phyloP scores from a whole-genome alignment of 163 green algal species.

The Chloromonas sp. region DNA sequence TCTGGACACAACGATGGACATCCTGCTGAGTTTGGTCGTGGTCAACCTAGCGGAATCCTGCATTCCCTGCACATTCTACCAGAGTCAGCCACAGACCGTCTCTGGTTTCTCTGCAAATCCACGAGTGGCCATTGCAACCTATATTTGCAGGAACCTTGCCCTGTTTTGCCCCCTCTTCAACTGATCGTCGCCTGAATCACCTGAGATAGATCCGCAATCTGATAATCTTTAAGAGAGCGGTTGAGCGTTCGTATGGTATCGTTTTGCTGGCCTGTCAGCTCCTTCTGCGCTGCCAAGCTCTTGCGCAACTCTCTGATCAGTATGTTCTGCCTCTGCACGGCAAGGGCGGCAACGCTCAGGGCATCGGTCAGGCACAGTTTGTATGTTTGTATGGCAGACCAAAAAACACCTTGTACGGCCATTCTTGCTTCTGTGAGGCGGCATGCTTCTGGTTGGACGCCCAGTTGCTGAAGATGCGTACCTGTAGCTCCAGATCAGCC shows the following conservation, averaged over 20 bases:
- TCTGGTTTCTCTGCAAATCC: too few relatives aligned
- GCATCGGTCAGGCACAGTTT: not conserved
- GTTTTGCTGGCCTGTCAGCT: not conserved
- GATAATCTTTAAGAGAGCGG: not conserved
- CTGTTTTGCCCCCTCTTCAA: too few relatives aligned
- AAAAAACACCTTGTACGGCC: not conserved
- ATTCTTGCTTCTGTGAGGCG: too few relatives aligned
- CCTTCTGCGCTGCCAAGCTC: not conserved
- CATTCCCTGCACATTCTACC: too few relatives aligned
- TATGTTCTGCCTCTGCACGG: not conserved
- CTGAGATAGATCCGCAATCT: not conserved
- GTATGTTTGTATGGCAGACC: not conserved
- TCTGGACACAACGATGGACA: too few relatives aligned
- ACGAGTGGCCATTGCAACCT: too few relatives aligned
- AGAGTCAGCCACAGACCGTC: too few relatives aligned
- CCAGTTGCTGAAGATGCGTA: not conserved
- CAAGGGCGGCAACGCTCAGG: not conserved
- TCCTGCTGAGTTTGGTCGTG: too few relatives aligned
- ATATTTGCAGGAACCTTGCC: too few relatives aligned
- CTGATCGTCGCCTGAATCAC: not conserved
- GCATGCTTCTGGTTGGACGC: too few relatives aligned
- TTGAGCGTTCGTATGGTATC: not conserved
- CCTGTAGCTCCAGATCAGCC: not conserved
- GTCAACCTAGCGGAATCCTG: too few relatives aligned
- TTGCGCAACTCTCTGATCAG: not conserved